Base-by-base conservation (phyloP, 305 asterid genomes). In the Ilex paraguariensis region DNA sequence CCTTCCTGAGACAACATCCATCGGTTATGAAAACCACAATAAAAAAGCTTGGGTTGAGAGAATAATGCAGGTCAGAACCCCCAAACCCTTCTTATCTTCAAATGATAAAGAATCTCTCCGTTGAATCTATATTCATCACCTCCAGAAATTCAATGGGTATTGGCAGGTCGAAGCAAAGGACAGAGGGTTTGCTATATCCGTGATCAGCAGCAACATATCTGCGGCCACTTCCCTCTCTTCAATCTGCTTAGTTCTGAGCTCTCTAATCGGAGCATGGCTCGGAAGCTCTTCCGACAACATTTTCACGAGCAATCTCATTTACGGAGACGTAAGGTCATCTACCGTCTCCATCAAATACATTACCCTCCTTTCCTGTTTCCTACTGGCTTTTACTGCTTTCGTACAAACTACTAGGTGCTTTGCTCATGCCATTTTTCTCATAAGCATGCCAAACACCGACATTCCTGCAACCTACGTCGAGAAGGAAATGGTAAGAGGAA, bases 301-400 rank as follows among this genome's bases (percentile, higher is more conserved):
- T 15, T 77, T 85, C 71, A 73, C 70, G 3, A 69, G 70, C 70
- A 67, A 39, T 31, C 65, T 73, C 14, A 60, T 87, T 10, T 85
- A 76, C 55, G 95, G 94, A 10, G 80, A 74, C 75, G 73, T 60
- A 31, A 65, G 73, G 42, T 62, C 59, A 2, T 68, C 83, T 6
- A 58, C 71, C 28, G 64, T 76, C 3, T 82, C 73, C 58, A 54
- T 78, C 48, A 87, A 87, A 76, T 83, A 78, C 58, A 66, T 80
- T 31, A 59, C 88, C 6, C 56, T 85, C 30, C 83, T 87, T 1
- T 72, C 80, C 56, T 83, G 85, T 66, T 87, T 87, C 49, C 44
- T 87, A 62, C n/a, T 80, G 3, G 91, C 94, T n/a, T 89, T 87
- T 31, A 84, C 80, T 32, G 77, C 89, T 33, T 89, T 89, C 56